Conservation (phyloP, 805 yeast genomes). For the Pichia cabralensis region DNA sequence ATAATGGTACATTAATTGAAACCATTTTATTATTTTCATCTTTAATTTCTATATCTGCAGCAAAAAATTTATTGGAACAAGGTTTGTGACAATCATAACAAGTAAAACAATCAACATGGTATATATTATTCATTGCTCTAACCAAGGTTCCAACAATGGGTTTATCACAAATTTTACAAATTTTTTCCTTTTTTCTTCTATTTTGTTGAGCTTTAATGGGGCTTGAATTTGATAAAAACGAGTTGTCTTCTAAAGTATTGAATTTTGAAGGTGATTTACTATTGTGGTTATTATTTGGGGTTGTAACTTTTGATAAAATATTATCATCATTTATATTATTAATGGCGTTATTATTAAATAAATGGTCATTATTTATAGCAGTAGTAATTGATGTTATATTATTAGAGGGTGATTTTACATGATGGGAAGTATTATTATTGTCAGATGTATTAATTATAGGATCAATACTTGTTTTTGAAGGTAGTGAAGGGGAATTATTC, state of each 20-base stretch:
- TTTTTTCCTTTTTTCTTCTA: slow-evolving; percentile 22
- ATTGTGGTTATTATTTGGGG: too few relatives aligned
- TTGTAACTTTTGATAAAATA: too few relatives aligned
- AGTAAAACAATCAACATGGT: slow-evolving; percentile 79
- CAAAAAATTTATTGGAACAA: slow-evolving; percentile 84
- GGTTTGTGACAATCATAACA: slow-evolving; percentile 77
- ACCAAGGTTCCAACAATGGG: slow-evolving; percentile 69
- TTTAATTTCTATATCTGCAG: slow-evolving; percentile 39
- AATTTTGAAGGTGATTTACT: too few relatives aligned
- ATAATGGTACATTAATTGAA: slow-evolving; percentile 47
- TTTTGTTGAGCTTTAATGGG: slow-evolving; percentile 3
- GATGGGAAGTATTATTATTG: too few relatives aligned
- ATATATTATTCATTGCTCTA: slow-evolving; percentile 69
- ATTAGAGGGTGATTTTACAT: too few relatives aligned
- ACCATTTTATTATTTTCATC: background rate
- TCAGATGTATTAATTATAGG: background rate
- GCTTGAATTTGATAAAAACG: too few relatives aligned
- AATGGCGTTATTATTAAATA: too few relatives aligned
- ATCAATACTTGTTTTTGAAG: background rate
- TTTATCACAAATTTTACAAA: slow-evolving; percentile 43
- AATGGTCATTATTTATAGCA: too few relatives aligned
- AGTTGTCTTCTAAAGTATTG: too few relatives aligned
- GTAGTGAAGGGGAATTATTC: slow-evolving; percentile 1
- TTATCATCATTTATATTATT: too few relatives aligned
- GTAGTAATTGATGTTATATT: too few relatives aligned